A percentile compares a stretch with the other conserved stretches of the same genome.
phyloP scores from a whole-genome alignment of 169 alveolate genomes.

The Plasmodium fragile region DNA sequence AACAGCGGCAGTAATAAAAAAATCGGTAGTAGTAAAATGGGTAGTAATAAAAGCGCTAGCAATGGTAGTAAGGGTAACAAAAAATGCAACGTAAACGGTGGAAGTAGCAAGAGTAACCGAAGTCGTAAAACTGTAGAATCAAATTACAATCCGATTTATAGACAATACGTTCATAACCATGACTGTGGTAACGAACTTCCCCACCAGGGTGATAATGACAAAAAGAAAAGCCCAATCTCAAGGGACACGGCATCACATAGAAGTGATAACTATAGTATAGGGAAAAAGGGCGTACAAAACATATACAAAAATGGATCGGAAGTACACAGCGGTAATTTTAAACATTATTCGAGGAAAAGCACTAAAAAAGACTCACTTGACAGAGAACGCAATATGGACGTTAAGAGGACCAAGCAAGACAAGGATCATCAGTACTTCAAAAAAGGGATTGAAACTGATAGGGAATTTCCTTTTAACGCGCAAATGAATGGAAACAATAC shows the following conservation, averaged over 20 bases:
- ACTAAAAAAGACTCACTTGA: background rate
- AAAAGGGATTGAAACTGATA: background rate
- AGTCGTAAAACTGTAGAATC: background rate
- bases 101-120: background rate
- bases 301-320: slow-evolving; percentile 6
- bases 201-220: background rate
- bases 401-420: background rate
- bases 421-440: background rate
- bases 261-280: background rate
- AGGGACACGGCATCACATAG: background rate
- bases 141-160: background rate
- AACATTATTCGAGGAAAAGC: slow-evolving; percentile 2
- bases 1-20: background rate
- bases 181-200: background rate
- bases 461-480: background rate
- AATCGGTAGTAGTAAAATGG: too few species aligned
- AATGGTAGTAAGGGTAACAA: slow-evolving; percentile 2
- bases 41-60: background rate
- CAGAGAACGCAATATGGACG: background rate
- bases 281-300: background rate
- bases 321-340: slow-evolving; percentile 10
- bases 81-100: background rate
- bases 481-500: background rate
- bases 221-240: background rate
- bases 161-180: background rate